Evolutionary conservation across 768 basidiomycete genomes (phyloP), one percentile per base, ranked within the genome.

Genomic region (Calocybe indica): DNA sequence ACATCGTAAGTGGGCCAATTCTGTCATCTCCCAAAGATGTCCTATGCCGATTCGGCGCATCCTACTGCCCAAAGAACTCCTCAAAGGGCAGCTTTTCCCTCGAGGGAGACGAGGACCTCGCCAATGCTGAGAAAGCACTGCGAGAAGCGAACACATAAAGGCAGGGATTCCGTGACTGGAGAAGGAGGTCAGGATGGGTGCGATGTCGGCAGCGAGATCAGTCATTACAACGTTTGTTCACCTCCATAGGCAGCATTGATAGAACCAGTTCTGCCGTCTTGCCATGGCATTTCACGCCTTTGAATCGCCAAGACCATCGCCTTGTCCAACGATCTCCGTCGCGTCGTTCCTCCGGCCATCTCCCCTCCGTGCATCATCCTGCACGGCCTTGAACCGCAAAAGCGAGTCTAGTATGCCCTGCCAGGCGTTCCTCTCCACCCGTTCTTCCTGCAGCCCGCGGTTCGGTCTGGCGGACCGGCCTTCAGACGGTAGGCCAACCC

Each of bases 341-440:
- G 22, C 22, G 22, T 49, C 29, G 48, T 48, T 52, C 41, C 34
- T 37, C 51, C 38, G 10, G 50, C 39, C 34, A 42, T 13, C 52
- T 56, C 58, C 47, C 51, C 49, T n/a, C 30, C 61, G 55, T 48
- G 59, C 60, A 43, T 55, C 50, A 14, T 62, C 65, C 47, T 61
- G 61, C 43, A 58, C 71, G 32, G 71, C 74, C 63, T 81, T 84
- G 58, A 89, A 70, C 44, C 80, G 75, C 46, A 66, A 71, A 36
- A 91, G 75, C 52, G 85, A 83, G 52, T 79, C 72, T 11, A 88
- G 70, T 47, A 90, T 81, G 13, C 82, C 81, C 46, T 76, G 74
- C 88, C 88, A 91, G 49, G 88, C 85, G 61, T 87, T 83, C 4
- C 83, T 71, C 52, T 87, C 85, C 7, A 85, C 69, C 42, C 87